Evolutionary conservation across 2,329 filamentous ascomycete species (phyloP), one percentile per base, ranked within the genome.

Genomic region (Verticillium tricorpus): DNA sequence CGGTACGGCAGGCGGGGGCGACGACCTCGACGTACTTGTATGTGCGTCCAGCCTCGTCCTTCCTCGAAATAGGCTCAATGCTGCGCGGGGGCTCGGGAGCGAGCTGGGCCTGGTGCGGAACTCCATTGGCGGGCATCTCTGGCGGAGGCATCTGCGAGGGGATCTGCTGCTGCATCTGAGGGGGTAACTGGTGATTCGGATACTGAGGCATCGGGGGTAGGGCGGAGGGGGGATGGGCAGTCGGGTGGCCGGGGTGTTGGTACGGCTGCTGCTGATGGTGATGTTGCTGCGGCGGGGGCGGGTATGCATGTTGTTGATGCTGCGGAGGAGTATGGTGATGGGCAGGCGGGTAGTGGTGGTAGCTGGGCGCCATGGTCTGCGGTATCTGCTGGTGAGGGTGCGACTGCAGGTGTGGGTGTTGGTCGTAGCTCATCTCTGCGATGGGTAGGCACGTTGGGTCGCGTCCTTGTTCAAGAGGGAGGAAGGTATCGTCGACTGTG

Each of bases 341-440:
- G n/a, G 60, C 32, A 15, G 45, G 37, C 50, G 63, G 57, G 22
- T 63, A 63, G 54, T 64, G 64, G 52, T 64, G 64, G 56, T 66
- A 66, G 57, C 57, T 60, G 14, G 54, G 54, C 7, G 31, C 40
- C 45, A 59, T 59, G 45, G 31, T 45, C 15, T 45, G 58, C 40
- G 40, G n/a, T 22, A 22, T n/a, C 12, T 50, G 45, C 45, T 50
- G 45, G 19, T 50, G 45, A 22, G 45, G 45, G n/a, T 25, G 58
- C 15, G 62, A 19, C 54, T n/a, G 37, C 57, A 45, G 59, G 62
- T 12, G 63, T 25, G 22, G 45, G 12, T 50, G 61, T 25, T 63
- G 64, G 28, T 65, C 64, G 63, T 65, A 66, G 37, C 62, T 66
- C 64, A 66, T 66, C 45, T 22, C 32, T 39, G 55, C 52, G 54